Conservation (phyloP, 441 rosid species). For the Erodium moschatum region DNA sequence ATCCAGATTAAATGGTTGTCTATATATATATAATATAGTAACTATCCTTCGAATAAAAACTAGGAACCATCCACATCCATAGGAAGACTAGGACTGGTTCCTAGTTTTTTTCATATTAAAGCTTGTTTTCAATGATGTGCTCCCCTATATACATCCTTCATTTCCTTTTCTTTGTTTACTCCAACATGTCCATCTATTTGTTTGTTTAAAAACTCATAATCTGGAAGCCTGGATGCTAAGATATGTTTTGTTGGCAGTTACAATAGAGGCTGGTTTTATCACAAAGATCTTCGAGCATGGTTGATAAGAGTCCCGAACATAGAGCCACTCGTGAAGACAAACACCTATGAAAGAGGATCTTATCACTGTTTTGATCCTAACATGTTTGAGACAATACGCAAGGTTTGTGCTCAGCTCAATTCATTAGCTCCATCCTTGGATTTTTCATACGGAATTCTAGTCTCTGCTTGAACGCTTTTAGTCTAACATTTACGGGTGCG, state of each 20-base stretch:
- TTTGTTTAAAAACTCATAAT: background rate
- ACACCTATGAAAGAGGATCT: constrained; percentile 70
- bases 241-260: constrained; percentile 34
- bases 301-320: constrained; percentile 54
- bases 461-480: background rate
- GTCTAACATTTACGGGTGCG: background rate
- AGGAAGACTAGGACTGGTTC: no score
- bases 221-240: constrained; percentile 6
- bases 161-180: background rate
- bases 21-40: background rate
- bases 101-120: no score
- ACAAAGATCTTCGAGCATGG: constrained; percentile 79
- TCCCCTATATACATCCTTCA: no score
- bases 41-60: no score
- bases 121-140: no score
- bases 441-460: background rate
- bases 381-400: constrained; percentile 58
- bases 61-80: no score
- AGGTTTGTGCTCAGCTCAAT: constrained; percentile 34
- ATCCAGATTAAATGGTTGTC: background rate
- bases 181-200: background rate
- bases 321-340: constrained; percentile 83
- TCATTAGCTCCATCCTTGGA: background rate
- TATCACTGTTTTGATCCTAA: constrained; percentile 84
- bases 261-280: constrained; percentile 81